Base-by-base conservation (phyloP, 768 basidiomycete genomes). In the Coprinopsis cinerea region DNA sequence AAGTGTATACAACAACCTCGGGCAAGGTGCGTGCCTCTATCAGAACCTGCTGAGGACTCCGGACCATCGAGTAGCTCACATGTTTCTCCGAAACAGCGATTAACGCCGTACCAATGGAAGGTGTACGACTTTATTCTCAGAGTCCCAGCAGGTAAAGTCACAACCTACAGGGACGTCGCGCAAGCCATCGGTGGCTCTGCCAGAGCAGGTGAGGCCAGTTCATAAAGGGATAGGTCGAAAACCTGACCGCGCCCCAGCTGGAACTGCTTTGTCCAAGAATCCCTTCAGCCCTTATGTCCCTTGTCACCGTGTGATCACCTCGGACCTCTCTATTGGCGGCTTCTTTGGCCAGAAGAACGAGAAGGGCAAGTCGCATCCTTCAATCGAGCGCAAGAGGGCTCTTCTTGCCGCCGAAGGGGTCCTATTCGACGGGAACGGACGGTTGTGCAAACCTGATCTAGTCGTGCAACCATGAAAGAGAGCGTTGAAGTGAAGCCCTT, bases 241-340 rank as follows among this genome's bases (percentile, higher is more conserved):
- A n/a, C n/a, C n/a, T n/a, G n/a, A n/a, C n/a, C n/a, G n/a, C n/a
- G n/a, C n/a, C n/a, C n/a, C 54, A 79, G 83, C 83, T n/a, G 85
- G 85, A 17, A 71, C 66, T 26, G 85, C 83, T 0, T 64, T 87
- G 23, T 70, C 79, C 35, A 72, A 69, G 44, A 86, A 87, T 56
- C 83, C 85, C 0, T 88, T 86, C 61, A 74, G 75, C 3, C 85
- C 85, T 0, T 73, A 69, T 51, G 71, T 87, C 3, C 85, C 85
- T 0, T 88, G 85, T 52, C 85, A 87, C 57, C 77, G 85, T 27
- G 74, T 88, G 46, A 76, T 87, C 13, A 80, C 83, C 0, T 77
- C 81, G 0, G 77, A 73, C 53, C 60, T 73, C 10, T 82, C 72
- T 47, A 68, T 85, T 11, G 84, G 83, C 2, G 85, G 85, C 0